Base-by-base conservation (phyloP, 1,284 basidiomycete genomes). In the Coriolopsis trogii region DNA sequence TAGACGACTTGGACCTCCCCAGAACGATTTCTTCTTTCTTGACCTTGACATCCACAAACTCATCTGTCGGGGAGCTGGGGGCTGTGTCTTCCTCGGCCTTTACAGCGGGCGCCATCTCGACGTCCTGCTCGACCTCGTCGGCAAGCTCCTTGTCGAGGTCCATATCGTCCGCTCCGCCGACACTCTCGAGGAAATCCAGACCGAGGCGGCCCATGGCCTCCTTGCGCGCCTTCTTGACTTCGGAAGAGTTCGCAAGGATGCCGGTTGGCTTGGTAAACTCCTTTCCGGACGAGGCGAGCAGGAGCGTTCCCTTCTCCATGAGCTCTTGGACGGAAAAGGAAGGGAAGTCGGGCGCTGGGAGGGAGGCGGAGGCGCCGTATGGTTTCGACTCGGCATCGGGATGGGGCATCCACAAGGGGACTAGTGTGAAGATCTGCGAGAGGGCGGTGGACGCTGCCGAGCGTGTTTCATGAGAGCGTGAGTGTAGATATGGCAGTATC, bases 401-500 rank as follows among this genome's bases (percentile, higher is more conserved):
- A 42, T 65, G 70, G 15, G 92, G 91, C 58, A 78, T 75, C 94
- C 94, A 96, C 15, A 91, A 72, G 1, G 93, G 93, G 6, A 92
- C 87, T 15, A 91, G 81, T 10, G 85, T 78, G 63, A 90, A 94
- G 58, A 96, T 93, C 58, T 92, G 87, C 0, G 90, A 93, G 43
- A 96, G 78, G 2, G 94, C 91, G 46, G 84, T 81, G 0, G 91
- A 91, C 3, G 93, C 91, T 1, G 94, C 90, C 2, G 84, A 82
- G 47, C 93, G 83, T 1, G 94, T 94, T 57, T 97, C 93, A 63
- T 85, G 86, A 31, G 87, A 91, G 73, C 89, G 91, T 39, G 92
- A 95, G 65, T 94, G 90, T 4, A 96, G 75, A 67, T 82, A 93
- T 7, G 94, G 94, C 30, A 96, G 75, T 59, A 96, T 89, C 87